Evolutionary conservation across 1,284 basidiomycete genomes (phyloP), one percentile per base, ranked within the genome.

Genomic region (Fomitopsis palustris): DNA sequence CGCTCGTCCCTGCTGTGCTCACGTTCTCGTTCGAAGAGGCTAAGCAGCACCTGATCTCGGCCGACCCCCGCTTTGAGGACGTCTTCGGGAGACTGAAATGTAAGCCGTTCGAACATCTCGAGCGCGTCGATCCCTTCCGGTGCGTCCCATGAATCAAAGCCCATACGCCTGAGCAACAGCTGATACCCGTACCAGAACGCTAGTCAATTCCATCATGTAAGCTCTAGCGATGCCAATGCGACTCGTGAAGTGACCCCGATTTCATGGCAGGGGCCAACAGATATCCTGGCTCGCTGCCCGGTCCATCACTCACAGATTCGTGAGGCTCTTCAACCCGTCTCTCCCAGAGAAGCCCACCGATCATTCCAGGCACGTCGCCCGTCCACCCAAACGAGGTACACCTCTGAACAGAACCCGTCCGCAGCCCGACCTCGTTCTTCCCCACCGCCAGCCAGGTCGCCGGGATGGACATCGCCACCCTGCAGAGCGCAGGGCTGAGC

Each of bases 211-310:
- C 7, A 87, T 90, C 55, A 74, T 90, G 70, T 78, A 55, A 71
- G 37, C 27, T n/a, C 43, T 19, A 52, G 33, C 27, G 16, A 74
- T 90, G 69, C 77, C 55, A 71, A 33, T 27, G 14, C 43, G n/a
- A 52, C 33, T 23, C 27, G 7, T 14, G 35, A n/a, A 27, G 47
- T 47, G 33, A 19, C 53, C 19, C 53, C 21, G 16, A 33, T 56
- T 16, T 21, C 31, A 17, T 16, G 25, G 31, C 62, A 88, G 87
- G 55, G 91, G 88, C 0, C 93, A 95, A 73, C 94, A 98, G 73
- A 95, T 98, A 42, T 93, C 91, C 0, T 96, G 92, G 92, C 75
- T 90, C 33, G 95, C 95, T 3, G 95, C 95, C 0, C 81, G 90
- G 39, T 87, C 92, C 4, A 94, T 97, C 56, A 85, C 82, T n/a